Evolutionary conservation across 257 asterid species (phyloP).

Genomic region (Anisodus tanguticus): DNA sequence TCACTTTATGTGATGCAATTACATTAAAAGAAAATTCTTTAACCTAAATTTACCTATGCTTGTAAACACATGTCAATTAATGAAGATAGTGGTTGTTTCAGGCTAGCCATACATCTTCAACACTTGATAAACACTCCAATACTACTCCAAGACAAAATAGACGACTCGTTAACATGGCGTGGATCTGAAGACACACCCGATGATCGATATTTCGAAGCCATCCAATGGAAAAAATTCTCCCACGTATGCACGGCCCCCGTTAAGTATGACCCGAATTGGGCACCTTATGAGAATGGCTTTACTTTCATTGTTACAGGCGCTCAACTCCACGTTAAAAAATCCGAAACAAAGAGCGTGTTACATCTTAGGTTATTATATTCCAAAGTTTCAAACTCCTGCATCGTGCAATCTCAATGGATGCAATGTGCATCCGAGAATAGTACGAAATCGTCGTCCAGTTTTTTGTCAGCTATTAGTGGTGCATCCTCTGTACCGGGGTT

Average conservation of each 20-base stretch:
- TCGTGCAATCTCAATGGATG: slow-evolving; percentile 76
- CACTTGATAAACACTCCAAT: slow-evolving; percentile 67
- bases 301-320: slow-evolving; percentile 87
- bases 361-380: slow-evolving; percentile 70
- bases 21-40: too few species aligned
- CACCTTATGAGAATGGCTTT: slow-evolving; percentile 30
- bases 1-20: too few species aligned
- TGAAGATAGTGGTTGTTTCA: slow-evolving; percentile 18
- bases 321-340: slow-evolving; percentile 62
- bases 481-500: slow-evolving; percentile 41
- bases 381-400: slow-evolving; percentile 44
- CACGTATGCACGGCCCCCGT: slow-evolving; percentile 80
- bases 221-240: slow-evolving; percentile 78
- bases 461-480: slow-evolving; percentile 64
- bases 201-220: slow-evolving; percentile 59
- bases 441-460: slow-evolving; percentile 43
- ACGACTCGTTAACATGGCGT: slow-evolving; percentile 45
- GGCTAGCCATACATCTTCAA: slow-evolving; percentile 81
- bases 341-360: slow-evolving; percentile 47
- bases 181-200: slow-evolving; percentile 62
- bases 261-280: slow-evolving; percentile 65
- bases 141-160: slow-evolving; percentile 48
- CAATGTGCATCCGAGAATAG: slow-evolving; percentile 51
- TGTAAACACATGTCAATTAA: too few species aligned
- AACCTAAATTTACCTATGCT: too few species aligned